Conservation (phyloP, 108 stramenopile genomes). For the Fragilaria radians region DNA sequence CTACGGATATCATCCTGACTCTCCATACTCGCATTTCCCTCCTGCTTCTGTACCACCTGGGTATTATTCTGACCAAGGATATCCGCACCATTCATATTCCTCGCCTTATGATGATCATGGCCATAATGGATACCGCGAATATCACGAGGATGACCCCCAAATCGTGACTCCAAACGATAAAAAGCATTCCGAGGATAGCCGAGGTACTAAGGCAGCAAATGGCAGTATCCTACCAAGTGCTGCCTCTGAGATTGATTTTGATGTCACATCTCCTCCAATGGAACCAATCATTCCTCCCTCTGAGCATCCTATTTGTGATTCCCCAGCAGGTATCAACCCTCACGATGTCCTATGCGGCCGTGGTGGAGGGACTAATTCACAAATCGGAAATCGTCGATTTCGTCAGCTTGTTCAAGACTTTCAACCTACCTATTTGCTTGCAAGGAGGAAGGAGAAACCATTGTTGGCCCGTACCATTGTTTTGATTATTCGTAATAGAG, state of each 20-base stretch:
- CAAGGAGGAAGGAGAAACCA: slow-evolving; percentile 78
- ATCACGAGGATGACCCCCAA: neutral
- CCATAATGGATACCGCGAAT: neutral
- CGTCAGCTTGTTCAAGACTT: slow-evolving; percentile 78
- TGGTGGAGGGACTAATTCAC: slow-evolving; percentile 84
- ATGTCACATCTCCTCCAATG: slow-evolving; percentile 69
- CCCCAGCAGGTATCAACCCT: slow-evolving; percentile 45
- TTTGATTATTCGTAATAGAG: slow-evolving; percentile 71
- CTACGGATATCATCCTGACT: slow-evolving; percentile 31
- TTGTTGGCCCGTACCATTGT: slow-evolving; percentile 77
- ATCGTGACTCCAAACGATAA: slow-evolving; percentile 2
- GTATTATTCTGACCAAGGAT: slow-evolving; percentile 10
- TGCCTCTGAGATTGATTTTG: slow-evolving; percentile 69
- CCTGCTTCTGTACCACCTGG: slow-evolving; percentile 12
- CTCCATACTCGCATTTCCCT: slow-evolving; percentile 12
- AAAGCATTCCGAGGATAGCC: slow-evolving; percentile 6
- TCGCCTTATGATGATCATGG: slow-evolving; percentile 7
- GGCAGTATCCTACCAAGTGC: slow-evolving; percentile 53
- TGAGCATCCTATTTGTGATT: slow-evolving; percentile 44
- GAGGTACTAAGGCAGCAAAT: neutral
- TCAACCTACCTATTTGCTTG: slow-evolving; percentile 82
- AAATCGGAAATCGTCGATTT: slow-evolving; percentile 81
- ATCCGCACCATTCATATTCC: slow-evolving; percentile 6
- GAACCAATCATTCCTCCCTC: slow-evolving; percentile 47
- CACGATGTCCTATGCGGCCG: slow-evolving; percentile 80